Evolutionary conservation across 768 basidiomycete genomes (phyloP), one percentile per base, ranked within the genome.

Genomic region (Serendipita sp.): DNA sequence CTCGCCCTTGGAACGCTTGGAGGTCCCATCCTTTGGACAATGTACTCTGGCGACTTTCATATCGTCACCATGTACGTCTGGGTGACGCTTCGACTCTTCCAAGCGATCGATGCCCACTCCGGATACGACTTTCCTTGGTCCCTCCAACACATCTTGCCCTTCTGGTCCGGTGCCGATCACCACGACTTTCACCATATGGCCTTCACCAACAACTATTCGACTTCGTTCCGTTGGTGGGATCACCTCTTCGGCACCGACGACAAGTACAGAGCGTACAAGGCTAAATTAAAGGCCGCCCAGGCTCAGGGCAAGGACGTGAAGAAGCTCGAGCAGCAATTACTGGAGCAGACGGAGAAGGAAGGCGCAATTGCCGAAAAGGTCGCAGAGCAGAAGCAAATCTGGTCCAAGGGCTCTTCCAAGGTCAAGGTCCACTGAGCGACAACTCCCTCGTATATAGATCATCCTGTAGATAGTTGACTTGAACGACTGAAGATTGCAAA

Each of bases 121-220:
- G 95, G 95, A 51, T 97, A 96, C 72, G 90, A 98, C 72, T 99
- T 99, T 81, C 95, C 96, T 0, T 98, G 93, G 94, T 94, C 90
- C 3, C 78, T 98, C 62, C 86, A 91, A 67, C 83, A 94, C 76
- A 83, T 91, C 67, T 64, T 98, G 33, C 93, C 93, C 1, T 89
- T 98, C 80, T 98, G 94, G 94, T 87, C 89, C 4, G 94, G 95
- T 42, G 93, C 93, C 0, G 95, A 97, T 69, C 91, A 95, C 75
- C 94, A 96, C 72, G 94, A 97, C 71, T 97, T 92, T 82, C 95
- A 98, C 74, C 95, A 99, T 75, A 89, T 92, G 88, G 85, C 88
- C 2, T 95, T 93, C 78, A 83, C 82, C 58, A 92, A 93, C 78
- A 94, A 94, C 78, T 95, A 81, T 72, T 88, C 90, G 7, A 94